phyloP scores from a whole-genome alignment of 2,329 filamentous ascomycete genomes.

The Xylariaceae sp. region DNA sequence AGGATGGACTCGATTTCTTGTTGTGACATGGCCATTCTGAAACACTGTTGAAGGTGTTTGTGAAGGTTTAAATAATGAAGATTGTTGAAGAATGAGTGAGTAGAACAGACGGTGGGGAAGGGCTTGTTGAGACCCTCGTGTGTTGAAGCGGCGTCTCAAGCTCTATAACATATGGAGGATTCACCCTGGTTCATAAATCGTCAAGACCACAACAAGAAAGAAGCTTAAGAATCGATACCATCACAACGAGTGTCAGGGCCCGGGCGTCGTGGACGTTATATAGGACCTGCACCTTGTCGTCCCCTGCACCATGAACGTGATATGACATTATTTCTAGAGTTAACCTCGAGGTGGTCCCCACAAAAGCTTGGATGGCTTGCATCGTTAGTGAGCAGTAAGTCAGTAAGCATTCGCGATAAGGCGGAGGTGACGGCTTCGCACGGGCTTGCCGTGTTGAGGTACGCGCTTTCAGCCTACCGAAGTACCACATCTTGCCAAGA shows the following conservation, averaged over 20 bases:
- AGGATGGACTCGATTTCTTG: conserved; percentile 27
- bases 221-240: conserved; percentile 15
- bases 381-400: conserved; percentile 19
- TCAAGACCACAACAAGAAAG: conserved; percentile 22
- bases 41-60: conserved; percentile 5
- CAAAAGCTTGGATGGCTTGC: conserved; percentile 14
- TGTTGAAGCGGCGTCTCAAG: conserved; percentile 23
- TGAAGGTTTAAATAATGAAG: conserved; percentile 14
- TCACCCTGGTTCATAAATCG: conserved; percentile 21
- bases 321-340: neutral
- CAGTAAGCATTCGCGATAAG: conserved; percentile 21
- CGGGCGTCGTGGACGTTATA: conserved; percentile 17
- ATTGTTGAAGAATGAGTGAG: conserved; percentile 16
- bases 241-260: neutral
- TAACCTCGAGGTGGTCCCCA: conserved; percentile 14
- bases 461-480: conserved; percentile 11
- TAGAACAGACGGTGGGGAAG: conserved; percentile 20
- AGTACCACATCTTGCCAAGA: conserved; percentile 14
- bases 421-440: conserved; percentile 13
- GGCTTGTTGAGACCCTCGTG: conserved; percentile 20
- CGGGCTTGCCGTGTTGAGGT: conserved; percentile 15
- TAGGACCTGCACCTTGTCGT: conserved; percentile 9
- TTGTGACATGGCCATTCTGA: conserved; percentile 22
- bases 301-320: neutral
- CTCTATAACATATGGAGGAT: conserved; percentile 15